A percentile compares a stretch with the other conserved stretches of the same genome.
Evolutionary conservation across 108 stramenopile genomes (phyloP).

Genomic region (Ochromonas danica): DNA sequence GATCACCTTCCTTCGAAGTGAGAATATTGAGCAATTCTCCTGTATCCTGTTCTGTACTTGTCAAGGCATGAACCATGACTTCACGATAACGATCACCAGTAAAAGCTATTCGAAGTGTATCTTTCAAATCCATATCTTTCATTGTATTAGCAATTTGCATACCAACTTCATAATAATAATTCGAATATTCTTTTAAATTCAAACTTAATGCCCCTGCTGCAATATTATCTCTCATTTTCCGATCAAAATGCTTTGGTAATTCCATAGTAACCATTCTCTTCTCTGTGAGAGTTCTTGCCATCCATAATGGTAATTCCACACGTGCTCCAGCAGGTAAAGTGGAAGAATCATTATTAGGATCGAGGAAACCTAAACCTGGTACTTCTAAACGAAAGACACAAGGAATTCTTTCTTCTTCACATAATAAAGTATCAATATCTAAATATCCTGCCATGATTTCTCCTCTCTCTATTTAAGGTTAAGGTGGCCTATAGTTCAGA

Average conservation of each 20-base stretch:
- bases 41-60: no score
- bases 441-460: slow-evolving; percentile 62
- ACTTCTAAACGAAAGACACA: slow-evolving; percentile 75
- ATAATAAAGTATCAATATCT: slow-evolving; percentile 85
- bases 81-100: not conserved
- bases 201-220: not conserved
- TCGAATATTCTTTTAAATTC: slow-evolving; percentile 23
- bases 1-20: no score
- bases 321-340: not conserved
- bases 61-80: not conserved
- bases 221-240: slow-evolving; percentile 1
- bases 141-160: not conserved
- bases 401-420: slow-evolving; percentile 87
- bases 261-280: slow-evolving; percentile 52
- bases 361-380: slow-evolving; percentile 72
- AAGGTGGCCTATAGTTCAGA: no score
- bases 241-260: slow-evolving; percentile 47
- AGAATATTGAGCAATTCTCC: no score
- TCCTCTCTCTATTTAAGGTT: no score
- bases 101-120: slow-evolving; percentile 15
- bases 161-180: slow-evolving; percentile 34
- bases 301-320: slow-evolving; percentile 60
- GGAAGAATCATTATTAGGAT: slow-evolving; percentile 44
- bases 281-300: slow-evolving; percentile 42
- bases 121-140: slow-evolving; percentile 22